Evolutionary conservation across 164 flowering plant genomes (phyloP), one percentile per base, ranked within the genome.

Genomic region (Echeveria elegans): DNA sequence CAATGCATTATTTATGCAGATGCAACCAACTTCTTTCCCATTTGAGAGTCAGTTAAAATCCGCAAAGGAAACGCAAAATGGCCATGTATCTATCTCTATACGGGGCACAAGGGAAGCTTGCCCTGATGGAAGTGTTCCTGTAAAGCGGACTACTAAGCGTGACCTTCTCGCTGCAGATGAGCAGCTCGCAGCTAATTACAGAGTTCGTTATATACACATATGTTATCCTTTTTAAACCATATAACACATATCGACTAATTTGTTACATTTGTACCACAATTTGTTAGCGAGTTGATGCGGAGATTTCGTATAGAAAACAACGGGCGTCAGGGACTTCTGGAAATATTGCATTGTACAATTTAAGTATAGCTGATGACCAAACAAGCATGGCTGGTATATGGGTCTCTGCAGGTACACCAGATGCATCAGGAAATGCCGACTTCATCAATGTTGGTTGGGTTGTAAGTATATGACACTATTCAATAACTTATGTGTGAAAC

Each of bases 51-150:
- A 43, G 48, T 43, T 16, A 16, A 2, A 5, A 11, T 43, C 48
- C 48, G 19, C 14, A 43, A 16, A 43, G 19, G 10, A 16, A 1
- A 14, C 48, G 48, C 15, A 18, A 47, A 19, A 47, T 16, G 52
- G n/a, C 21, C 1, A 2, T 41, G 14, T 2, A 16, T 47, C 52
- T 5, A 47, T 47, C 1, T 19, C 52, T 14, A 10, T 43, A 16
- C 48, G 48, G 52, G 52, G 52, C 52, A 47, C 52, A 47, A 47
- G 52, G 23, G 52, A 47, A 47, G n/a, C 52, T 47, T 47, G 52
- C n/a, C 52, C 52, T 0, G 52, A 47, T 14, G 52, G 21, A 16
- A 47, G 52, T 16, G 52, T 47, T 14, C 52, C 52, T 18, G 18
- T 47, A n/a, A 47, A 16, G 52, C 52, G 52, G 23, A 47, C 21